Evolutionary conservation across 192 early-diverging fungal species (phyloP).

Genomic region (Piromyces sp.): DNA sequence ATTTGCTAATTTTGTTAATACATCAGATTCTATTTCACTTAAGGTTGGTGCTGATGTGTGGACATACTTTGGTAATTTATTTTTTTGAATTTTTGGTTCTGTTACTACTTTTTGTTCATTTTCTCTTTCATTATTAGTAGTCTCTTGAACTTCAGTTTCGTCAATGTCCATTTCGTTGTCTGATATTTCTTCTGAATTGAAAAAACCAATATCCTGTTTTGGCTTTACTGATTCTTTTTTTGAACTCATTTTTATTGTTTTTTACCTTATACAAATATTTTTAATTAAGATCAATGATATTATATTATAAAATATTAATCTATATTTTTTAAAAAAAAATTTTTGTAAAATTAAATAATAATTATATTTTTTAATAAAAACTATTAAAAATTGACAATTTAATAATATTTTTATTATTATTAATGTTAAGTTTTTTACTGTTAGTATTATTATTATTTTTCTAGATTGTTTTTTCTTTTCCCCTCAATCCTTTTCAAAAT

Average conservation of each 20-base stretch:
- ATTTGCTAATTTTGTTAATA: conserved; percentile 9
- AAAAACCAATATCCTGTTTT: not conserved
- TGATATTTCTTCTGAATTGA: not conserved
- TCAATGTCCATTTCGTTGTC: not conserved
- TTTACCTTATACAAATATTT: too few species aligned
- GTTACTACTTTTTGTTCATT: not conserved
- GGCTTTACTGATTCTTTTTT: not conserved
- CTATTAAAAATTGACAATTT: too few species aligned
- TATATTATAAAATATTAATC: too few species aligned
- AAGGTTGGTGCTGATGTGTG: conserved; percentile 8
- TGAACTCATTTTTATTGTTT: not conserved
- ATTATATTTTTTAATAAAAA: too few species aligned
- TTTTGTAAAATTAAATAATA: too few species aligned
- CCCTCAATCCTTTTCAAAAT: too few species aligned
- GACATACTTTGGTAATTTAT: not conserved
- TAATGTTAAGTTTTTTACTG: too few species aligned
- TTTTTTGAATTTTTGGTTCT: not conserved
- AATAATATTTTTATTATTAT: too few species aligned
- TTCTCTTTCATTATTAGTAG: not conserved
- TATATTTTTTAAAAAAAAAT: too few species aligned
- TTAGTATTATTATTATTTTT: too few species aligned
- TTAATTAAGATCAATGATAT: not conserved
- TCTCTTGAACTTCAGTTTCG: not conserved
- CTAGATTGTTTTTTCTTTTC: too few species aligned
- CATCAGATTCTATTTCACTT: conserved; percentile 11